A percentile compares a stretch with the other conserved stretches of the same genome.
These are phyloP conservation scores for Endoconidiophora polonica DNA, from an alignment of 2,329 filamentous ascomycete genomes.

Conservation along the genomic window DNA sequence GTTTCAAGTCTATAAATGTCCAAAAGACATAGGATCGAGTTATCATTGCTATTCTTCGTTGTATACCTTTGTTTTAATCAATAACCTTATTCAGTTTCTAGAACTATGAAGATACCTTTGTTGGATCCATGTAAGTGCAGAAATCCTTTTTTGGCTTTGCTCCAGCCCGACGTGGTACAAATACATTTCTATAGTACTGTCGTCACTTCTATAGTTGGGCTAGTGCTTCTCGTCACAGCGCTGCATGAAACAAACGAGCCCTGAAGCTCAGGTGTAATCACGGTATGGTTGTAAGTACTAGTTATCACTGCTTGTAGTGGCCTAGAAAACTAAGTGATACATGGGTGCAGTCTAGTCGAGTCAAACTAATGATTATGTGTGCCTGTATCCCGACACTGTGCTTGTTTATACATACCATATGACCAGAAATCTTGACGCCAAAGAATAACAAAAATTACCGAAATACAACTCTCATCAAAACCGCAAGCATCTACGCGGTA, in stretches of 20 bases:
- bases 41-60: not conserved
- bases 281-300: not conserved
- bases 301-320: not conserved
- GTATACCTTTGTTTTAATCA: not conserved
- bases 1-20: not conserved
- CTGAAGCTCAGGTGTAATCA: not conserved
- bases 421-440: not conserved
- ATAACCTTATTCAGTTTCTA: too few species aligned
- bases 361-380: slow-evolving; percentile 1
- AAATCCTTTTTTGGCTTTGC: not conserved
- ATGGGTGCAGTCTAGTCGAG: not conserved
- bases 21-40: not conserved
- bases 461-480: too few species aligned
- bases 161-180: not conserved
- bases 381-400: not conserved
- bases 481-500: too few species aligned
- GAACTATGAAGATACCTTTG: not conserved
- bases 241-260: not conserved
- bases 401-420: not conserved
- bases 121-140: not conserved
- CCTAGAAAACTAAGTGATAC: not conserved
- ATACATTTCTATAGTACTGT: not conserved
- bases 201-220: not conserved
- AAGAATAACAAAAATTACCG: too few species aligned
- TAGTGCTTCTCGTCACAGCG: not conserved